Evolutionary conservation across 2,329 filamentous ascomycete genomes (phyloP).

Genomic region (Venturia oleaginea): DNA sequence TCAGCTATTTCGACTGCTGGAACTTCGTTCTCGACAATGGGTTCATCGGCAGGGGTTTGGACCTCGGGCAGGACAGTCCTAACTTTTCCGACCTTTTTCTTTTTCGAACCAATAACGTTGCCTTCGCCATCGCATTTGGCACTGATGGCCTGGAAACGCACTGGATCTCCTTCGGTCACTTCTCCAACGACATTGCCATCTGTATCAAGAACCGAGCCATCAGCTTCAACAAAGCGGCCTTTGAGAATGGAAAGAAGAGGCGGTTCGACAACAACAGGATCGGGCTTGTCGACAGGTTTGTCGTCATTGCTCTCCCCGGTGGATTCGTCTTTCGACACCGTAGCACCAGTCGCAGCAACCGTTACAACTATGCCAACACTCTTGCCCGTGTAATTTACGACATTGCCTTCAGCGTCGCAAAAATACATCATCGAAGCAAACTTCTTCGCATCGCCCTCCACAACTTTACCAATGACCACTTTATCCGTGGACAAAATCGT

Average conservation of each 20-base stretch:
- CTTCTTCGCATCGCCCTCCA: slow-evolving; percentile 36
- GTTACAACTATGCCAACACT: slow-evolving; percentile 58
- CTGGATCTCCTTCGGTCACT: slow-evolving; percentile 47
- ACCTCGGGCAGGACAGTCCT: slow-evolving; percentile 37
- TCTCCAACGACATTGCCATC: slow-evolving; percentile 46
- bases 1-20: not conserved
- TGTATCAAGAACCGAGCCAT: slow-evolving; percentile 43
- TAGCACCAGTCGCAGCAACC: slow-evolving; percentile 26
- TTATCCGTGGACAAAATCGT: slow-evolving; percentile 42
- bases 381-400: slow-evolving; percentile 41
- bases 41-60: not conserved
- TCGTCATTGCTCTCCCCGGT: slow-evolving; percentile 29
- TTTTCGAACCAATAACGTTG: slow-evolving; percentile 54
- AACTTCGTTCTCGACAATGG: not conserved
- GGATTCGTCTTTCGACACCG: slow-evolving; percentile 42
- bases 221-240: slow-evolving; percentile 49
- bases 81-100: slow-evolving; percentile 53
- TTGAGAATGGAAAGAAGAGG: slow-evolving; percentile 40
- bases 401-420: slow-evolving; percentile 42
- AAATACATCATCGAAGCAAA: slow-evolving; percentile 40
- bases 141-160: slow-evolving; percentile 47
- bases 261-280: slow-evolving; percentile 16
- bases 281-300: slow-evolving; percentile 30
- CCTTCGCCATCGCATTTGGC: slow-evolving; percentile 57
- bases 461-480: slow-evolving; percentile 41